Percentiles rank a stretch among this genome's conserved stretches.
phyloP scores from a whole-genome alignment of 192 early-diverging fungal species.

The Gonapodya prolifera region DNA sequence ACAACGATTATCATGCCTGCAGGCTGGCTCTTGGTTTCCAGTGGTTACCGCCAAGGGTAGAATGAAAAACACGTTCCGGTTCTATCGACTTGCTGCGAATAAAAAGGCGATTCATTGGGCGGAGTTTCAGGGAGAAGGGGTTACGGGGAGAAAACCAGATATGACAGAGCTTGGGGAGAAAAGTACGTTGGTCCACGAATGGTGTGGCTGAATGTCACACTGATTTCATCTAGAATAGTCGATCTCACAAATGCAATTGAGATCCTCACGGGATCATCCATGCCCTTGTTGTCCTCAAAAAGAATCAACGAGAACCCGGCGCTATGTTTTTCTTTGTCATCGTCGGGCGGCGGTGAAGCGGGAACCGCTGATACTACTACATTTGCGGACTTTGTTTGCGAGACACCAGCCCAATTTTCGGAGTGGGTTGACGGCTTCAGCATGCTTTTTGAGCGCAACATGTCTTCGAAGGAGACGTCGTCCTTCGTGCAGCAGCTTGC shows the following conservation, averaged over 20 bases:
- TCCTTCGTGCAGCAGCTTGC: conserved; percentile 48
- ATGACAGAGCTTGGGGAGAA: conserved; percentile 33
- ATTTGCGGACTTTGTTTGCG: conserved; percentile 44
- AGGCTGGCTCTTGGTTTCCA: conserved; percentile 57
- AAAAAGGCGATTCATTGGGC: conserved; percentile 48
- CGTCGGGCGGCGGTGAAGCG: conserved; percentile 6
- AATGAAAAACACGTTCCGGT: conserved; percentile 21
- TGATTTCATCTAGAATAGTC: conserved; percentile 16
- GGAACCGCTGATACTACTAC: conserved; percentile 14
- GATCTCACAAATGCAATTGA: conserved; percentile 32
- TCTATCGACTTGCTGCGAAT: conserved; percentile 45
- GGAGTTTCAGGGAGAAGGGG: conserved; percentile 35
- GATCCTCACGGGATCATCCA: conserved; percentile 23
- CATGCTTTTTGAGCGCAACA: conserved; percentile 50
- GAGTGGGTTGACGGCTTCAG: conserved; percentile 70
- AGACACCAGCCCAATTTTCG: conserved; percentile 24
- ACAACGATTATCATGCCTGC: conserved; percentile 48
- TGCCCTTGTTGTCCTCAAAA: conserved; percentile 19
- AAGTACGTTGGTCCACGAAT: conserved; percentile 22
- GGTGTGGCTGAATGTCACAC: neutral
- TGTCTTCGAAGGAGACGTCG: conserved; percentile 50
- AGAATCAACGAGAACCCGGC: conserved; percentile 18
- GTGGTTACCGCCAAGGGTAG: conserved; percentile 23
- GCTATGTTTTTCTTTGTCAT: conserved; percentile 35
- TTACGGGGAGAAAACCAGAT: conserved; percentile 17